Percentiles rank a stretch among this genome's conserved stretches.
Conservation (phyloP, 768 basidiomycete genomes). For the Podaxis mareebaensis region DNA sequence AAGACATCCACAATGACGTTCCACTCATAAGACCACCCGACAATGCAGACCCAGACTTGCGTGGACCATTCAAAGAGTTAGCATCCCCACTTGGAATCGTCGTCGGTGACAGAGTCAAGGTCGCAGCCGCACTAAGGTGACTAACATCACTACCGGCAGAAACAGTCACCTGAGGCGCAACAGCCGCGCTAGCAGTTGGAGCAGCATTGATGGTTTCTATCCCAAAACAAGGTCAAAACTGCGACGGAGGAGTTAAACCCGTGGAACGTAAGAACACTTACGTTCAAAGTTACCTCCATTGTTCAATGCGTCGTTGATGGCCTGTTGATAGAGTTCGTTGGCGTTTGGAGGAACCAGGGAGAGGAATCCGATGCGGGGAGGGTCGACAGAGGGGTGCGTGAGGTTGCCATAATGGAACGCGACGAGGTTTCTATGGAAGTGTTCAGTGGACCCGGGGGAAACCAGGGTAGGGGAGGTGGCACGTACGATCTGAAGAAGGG, state of each 20-base stretch:
- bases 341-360: slow-evolving; percentile 63
- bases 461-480: neutral
- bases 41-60: neutral
- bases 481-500: slow-evolving; percentile 74
- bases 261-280: slow-evolving; percentile 19
- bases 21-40: neutral
- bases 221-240: neutral
- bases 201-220: slow-evolving; percentile 35
- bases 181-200: slow-evolving; percentile 34
- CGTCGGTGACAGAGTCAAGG: neutral
- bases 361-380: slow-evolving; percentile 66
- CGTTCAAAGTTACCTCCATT: slow-evolving; percentile 42
- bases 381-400: slow-evolving; percentile 63
- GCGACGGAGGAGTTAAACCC: neutral
- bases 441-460: neutral
- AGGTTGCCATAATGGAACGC: slow-evolving; percentile 75
- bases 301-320: slow-evolving; percentile 35
- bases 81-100: neutral
- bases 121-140: slow-evolving; percentile 1
- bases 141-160: slow-evolving; percentile 5
- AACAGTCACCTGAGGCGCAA: slow-evolving; percentile 17
- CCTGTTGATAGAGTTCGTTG: slow-evolving; percentile 33
- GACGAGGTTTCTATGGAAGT: slow-evolving; percentile 48
- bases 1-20: neutral
- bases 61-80: neutral